Percentiles rank a stretch among this genome's conserved stretches.
These are phyloP conservation scores for Haplosporangium sp. DNA, from an alignment of 371 early-diverging fungal species.

Conservation along the genomic window DNA sequence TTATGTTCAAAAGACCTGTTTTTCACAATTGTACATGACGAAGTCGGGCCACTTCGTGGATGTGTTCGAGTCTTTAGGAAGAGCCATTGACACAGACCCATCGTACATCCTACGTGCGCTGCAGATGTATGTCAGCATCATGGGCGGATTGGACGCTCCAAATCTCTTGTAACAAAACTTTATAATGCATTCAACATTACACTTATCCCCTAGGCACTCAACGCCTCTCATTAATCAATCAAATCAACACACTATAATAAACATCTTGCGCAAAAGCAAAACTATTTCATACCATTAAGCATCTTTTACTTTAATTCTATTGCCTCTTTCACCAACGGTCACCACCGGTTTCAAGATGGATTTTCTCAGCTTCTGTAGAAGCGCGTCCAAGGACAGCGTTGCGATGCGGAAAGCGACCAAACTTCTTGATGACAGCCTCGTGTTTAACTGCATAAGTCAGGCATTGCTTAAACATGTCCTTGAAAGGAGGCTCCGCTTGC, in stretches of 20 bases:
- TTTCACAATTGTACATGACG: constrained; percentile 67
- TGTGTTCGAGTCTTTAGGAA: constrained; percentile 68
- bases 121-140: constrained; percentile 65
- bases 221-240: too few relatives aligned
- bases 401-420: constrained; percentile 71
- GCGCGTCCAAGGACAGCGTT: constrained; percentile 61
- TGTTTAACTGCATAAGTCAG: constrained; percentile 59
- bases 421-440: constrained; percentile 60
- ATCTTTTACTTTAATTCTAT: too few relatives aligned
- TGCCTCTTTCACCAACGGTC: constrained; percentile 19
- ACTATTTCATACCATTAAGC: too few relatives aligned
- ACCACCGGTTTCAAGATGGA: constrained; percentile 51
- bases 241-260: too few relatives aligned
- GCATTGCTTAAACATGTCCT: constrained; percentile 50
- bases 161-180: constrained; percentile 12
- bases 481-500: constrained; percentile 39
- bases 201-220: too few relatives aligned
- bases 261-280: too few relatives aligned
- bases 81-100: constrained; percentile 67
- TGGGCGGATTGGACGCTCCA: constrained; percentile 38
- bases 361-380: constrained; percentile 62
- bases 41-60: constrained; percentile 66
- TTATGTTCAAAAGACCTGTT: constrained; percentile 60
- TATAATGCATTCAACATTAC: too few relatives aligned
- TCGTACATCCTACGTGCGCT: constrained; percentile 68